Percentiles rank a stretch among this genome's conserved stretches.
Evolutionary conservation across 345 rosid species (phyloP).

Genomic region (Sisymbrium altissimum): DNA sequence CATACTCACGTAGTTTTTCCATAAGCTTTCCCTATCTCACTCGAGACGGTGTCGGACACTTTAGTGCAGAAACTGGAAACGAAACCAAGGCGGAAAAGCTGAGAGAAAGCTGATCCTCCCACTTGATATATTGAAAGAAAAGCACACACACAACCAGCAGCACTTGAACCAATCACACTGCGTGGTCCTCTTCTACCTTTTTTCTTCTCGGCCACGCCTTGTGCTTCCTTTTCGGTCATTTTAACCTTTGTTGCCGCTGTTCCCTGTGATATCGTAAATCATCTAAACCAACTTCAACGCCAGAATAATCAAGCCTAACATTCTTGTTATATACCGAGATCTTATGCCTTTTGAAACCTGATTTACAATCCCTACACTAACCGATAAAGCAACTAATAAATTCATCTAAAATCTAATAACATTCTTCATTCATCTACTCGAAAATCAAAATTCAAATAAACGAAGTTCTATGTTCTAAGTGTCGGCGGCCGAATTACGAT

Average conservation of each 20-base stretch:
- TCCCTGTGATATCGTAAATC: conserved; percentile 51
- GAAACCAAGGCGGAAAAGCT: conserved; percentile 65
- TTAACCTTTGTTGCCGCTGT: conserved; percentile 92
- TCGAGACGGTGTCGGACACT: conserved; percentile 87
- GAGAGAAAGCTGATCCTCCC: conserved; percentile 59
- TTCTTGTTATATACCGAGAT: too few species aligned
- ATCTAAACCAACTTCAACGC: conserved; percentile 28
- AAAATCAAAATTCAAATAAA: not conserved
- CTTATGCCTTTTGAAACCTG: too few species aligned
- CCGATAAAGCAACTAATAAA: not conserved
- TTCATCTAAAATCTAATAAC: not conserved
- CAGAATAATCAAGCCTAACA: too few species aligned
- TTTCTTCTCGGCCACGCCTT: conserved; percentile 92
- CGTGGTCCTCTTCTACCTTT: conserved; percentile 96
- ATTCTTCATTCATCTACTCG: not conserved
- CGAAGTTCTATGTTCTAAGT: not conserved
- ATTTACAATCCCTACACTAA: not conserved
- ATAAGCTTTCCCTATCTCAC: conserved; percentile 97
- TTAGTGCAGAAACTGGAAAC: conserved; percentile 96
- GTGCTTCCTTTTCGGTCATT: conserved; percentile 95
- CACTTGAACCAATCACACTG: conserved; percentile 97
- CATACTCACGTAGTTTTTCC: conserved; percentile 88
- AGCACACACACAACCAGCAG: conserved; percentile 92
- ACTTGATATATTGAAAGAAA: conserved; percentile 62
- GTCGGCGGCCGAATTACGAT: not conserved